Base-by-base conservation (phyloP, 306 rosid species). In the Elaeagnus macrophylla region DNA sequence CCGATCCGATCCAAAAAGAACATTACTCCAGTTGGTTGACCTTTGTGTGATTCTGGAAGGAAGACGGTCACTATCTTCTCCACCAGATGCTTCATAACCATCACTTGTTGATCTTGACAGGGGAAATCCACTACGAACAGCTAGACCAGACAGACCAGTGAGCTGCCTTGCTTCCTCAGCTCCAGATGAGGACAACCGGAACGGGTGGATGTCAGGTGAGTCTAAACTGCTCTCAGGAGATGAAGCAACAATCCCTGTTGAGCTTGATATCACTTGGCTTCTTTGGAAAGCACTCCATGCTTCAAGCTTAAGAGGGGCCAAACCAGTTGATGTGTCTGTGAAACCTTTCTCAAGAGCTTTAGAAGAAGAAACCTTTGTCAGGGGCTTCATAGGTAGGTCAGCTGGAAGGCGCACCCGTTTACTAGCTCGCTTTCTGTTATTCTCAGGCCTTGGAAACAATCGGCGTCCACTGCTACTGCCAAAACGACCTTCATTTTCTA, bases 71-170 rank as follows among this genome's bases (percentile, higher is more conserved):
- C 99, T 91, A 12, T 91, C 99, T 67, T 91, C 99, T 39, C 99
- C 96, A 5, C 99, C 99, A 0, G 99, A 91, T 2, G 99, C 96
- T 32, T 91, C 99, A 50, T 91, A 91, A 1, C 99, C 99, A 72
- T 91, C 99, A 67, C 99, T 91, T 8, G 96, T 82, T 20, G 99
- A 91, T 76, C 94, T 83, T 15, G 96, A 84, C 52, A 82, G 60
- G 3, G 89, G 95, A 51, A 86, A 65, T 67, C 72, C 91, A 53
- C 61, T 78, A 48, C 64, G 81, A 41, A 65, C 73, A 35, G 76
- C 71, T 25, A 65, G 57, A 39, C 78, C 71, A 15, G 90, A 79
- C 39, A 81, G 70, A 61, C 84, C 81, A 0, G 79, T 72, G 0
- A 84, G 78, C 62, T 74, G 62, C 67, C 88, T 80, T 9, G 85